These are phyloP conservation scores for Trametes cubensis DNA, from an alignment of 768 basidiomycete species.

Conservation along the genomic window DNA sequence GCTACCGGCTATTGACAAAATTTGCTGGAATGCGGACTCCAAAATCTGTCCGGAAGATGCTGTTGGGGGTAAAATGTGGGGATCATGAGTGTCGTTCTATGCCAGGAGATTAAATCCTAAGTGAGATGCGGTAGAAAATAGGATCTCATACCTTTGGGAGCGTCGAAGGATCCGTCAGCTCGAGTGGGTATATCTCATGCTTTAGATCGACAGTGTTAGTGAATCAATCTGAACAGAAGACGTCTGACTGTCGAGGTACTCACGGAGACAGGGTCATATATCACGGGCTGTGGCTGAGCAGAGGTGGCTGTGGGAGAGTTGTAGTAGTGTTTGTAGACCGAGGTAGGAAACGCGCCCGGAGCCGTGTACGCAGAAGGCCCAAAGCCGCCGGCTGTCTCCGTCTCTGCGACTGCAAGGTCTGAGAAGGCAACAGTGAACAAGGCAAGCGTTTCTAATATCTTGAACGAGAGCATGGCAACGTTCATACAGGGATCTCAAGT, in stretches of 20 bases:
- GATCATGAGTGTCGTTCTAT: conserved; percentile 60
- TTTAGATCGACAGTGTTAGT: conserved; percentile 30
- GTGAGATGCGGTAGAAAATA: background rate
- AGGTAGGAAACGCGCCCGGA: conserved; percentile 67
- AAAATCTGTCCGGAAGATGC: conserved; percentile 52
- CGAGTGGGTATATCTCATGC: conserved; percentile 60
- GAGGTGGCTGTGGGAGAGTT: conserved; percentile 74
- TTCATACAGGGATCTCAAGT: no score
- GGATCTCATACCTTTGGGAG: conserved; percentile 50
- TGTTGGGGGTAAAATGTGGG: conserved; percentile 64
- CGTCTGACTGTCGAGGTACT: conserved; percentile 12
- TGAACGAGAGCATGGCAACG: conserved; percentile 16
- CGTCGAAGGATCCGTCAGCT: conserved; percentile 62
- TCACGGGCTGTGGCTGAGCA: conserved; percentile 72
- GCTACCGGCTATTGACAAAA: conserved; percentile 56
- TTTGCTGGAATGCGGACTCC: conserved; percentile 55
- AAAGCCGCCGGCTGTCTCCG: conserved; percentile 14
- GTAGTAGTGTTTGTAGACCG: conserved; percentile 65
- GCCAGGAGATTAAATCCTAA: background rate
- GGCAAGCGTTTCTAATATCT: conserved; percentile 9
- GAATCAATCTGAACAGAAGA: background rate
- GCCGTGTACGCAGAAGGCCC: conserved; percentile 55
- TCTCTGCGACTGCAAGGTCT: conserved; percentile 7
- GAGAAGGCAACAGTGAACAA: conserved; percentile 11
- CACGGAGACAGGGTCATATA: conserved; percentile 72